phyloP scores from a whole-genome alignment of 2,329 filamentous ascomycete species.

The Seiridium unicorne region DNA sequence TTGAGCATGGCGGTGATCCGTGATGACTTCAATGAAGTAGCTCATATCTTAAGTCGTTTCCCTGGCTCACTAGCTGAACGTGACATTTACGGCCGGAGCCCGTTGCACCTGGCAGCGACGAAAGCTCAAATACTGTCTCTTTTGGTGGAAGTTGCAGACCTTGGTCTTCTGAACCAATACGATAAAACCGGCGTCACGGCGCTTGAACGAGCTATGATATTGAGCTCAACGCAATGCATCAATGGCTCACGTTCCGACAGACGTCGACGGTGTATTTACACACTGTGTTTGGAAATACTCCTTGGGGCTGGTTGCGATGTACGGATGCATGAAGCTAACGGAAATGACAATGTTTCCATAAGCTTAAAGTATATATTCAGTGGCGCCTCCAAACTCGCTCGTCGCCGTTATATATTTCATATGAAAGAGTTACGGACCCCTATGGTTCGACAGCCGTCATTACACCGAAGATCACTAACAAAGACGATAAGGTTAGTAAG shows the following conservation, averaged over 20 bases:
- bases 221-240: background rate
- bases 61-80: conserved; percentile 2
- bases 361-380: background rate
- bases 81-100: background rate
- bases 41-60: conserved; percentile 2
- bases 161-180: background rate
- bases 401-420: background rate
- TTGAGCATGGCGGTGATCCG: conserved; percentile 8
- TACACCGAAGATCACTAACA: no score
- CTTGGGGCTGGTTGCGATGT: background rate
- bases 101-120: conserved; percentile 1
- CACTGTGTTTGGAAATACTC: background rate
- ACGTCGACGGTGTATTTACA: background rate
- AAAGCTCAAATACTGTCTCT: background rate
- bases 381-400: background rate
- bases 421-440: background rate
- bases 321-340: background rate
- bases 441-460: background rate
- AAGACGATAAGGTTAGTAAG: no score
- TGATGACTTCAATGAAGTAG: background rate
- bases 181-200: background rate
- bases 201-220: background rate
- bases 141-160: background rate
- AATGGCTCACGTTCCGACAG: background rate
- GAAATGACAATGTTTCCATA: background rate